A percentile compares a stretch with the other conserved stretches of the same genome.
phyloP scores from a whole-genome alignment of 1,284 basidiomycete species.

The Cutaneotrichosporon daszewskae region DNA sequence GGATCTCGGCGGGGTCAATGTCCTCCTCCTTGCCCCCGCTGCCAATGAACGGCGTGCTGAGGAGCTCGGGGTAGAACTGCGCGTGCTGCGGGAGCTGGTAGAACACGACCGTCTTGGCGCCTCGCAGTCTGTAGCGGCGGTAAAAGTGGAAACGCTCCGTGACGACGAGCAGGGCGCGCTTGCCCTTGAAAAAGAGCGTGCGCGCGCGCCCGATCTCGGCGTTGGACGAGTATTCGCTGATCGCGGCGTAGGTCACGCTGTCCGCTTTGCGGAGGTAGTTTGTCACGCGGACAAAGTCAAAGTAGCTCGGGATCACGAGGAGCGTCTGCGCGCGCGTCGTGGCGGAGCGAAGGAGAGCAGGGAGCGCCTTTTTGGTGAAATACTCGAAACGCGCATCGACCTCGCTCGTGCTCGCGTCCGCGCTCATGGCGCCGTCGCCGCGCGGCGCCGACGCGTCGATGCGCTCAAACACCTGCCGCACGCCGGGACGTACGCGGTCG shows the following conservation, averaged over 20 bases:
- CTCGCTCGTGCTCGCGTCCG: conserved; percentile 64
- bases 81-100: conserved; percentile 87
- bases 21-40: conserved; percentile 19
- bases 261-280: conserved; percentile 72
- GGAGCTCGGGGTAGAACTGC: conserved; percentile 82
- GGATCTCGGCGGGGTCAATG: conserved; percentile 66
- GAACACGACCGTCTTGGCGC: conserved; percentile 86
- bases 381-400: conserved; percentile 77
- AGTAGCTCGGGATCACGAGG: conserved; percentile 89
- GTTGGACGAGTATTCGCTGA: conserved; percentile 94
- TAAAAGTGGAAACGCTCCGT: conserved; percentile 99
- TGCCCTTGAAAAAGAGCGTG: conserved; percentile 84
- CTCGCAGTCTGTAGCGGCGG: conserved; percentile 85
- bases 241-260: conserved; percentile 67
- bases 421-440: conserved; percentile 41
- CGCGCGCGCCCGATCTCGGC: conserved; percentile 89
- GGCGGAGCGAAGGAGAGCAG: conserved; percentile 77
- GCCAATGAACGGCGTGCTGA: conserved; percentile 74
- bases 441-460: conserved; percentile 28
- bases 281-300: conserved; percentile 90
- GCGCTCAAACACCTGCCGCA: conserved; percentile 61
- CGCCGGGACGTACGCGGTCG: conserved; percentile 62
- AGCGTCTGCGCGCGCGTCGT: conserved; percentile 81
- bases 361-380: conserved; percentile 83
- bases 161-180: conserved; percentile 78